A percentile compares a stretch with the other conserved stretches of the same genome.
Evolutionary conservation across 768 basidiomycete species (phyloP).

Genomic region (Termitomyces sp.): DNA sequence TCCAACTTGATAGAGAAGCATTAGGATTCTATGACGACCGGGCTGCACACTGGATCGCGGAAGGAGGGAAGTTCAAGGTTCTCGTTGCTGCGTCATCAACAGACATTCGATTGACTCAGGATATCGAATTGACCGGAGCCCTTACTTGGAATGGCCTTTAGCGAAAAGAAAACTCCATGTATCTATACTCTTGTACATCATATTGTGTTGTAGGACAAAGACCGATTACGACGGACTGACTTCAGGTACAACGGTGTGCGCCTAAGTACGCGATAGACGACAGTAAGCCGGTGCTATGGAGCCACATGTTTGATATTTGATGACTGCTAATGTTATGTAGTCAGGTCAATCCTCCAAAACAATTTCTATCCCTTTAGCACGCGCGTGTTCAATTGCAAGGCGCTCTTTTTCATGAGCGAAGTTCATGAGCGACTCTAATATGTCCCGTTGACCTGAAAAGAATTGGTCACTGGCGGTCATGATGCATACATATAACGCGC

Average conservation of each 20-base stretch:
- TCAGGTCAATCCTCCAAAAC: conserved; percentile 40
- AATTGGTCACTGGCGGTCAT: not conserved
- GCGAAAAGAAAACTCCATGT: not conserved
- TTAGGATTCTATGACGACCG: conserved; percentile 49
- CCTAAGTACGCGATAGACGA: not conserved
- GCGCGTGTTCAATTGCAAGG: conserved; percentile 46
- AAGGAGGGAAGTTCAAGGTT: conserved; percentile 45
- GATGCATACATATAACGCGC: conserved; percentile 3
- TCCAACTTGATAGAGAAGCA: conserved; percentile 46
- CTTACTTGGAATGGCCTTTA: conserved; percentile 45
- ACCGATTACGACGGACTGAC: not conserved
- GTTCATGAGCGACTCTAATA: conserved; percentile 50
- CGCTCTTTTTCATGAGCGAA: conserved; percentile 49
- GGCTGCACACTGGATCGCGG: conserved; percentile 43
- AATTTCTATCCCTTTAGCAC: conserved; percentile 52
- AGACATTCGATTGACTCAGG: conserved; percentile 37
- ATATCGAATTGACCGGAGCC: conserved; percentile 31
- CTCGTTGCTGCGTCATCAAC: conserved; percentile 45
- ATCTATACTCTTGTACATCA: not conserved
- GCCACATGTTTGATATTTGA: not conserved
- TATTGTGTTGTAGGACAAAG: not conserved
- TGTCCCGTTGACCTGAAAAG: conserved; percentile 55
- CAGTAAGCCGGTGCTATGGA: not conserved
- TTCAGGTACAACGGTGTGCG: not conserved
- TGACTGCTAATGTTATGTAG: not conserved